Evolutionary conservation across 352 stramenopile genomes (phyloP).

Genomic region (Phytophthora macrochlamydospora): DNA sequence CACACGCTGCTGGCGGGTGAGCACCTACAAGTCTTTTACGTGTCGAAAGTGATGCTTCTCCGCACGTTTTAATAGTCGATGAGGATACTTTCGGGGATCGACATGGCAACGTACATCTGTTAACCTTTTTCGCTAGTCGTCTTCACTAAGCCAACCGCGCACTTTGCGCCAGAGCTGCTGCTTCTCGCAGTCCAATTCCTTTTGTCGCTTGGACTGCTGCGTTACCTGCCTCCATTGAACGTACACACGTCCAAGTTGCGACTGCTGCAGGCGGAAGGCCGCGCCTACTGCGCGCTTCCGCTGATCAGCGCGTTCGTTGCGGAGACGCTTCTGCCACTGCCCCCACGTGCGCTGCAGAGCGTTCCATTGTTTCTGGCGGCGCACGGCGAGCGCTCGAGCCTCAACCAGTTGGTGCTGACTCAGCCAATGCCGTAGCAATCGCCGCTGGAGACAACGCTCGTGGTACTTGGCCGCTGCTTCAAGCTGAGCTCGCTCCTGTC

Average conservation of each 20-base stretch:
- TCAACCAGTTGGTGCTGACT: constrained; percentile 20
- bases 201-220: constrained; percentile 29
- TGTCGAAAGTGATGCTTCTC: too few species aligned
- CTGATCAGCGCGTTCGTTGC: constrained; percentile 14
- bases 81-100: background rate
- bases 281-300: constrained; percentile 10
- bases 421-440: constrained; percentile 22
- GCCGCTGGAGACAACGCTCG: constrained; percentile 13
- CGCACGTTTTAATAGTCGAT: too few species aligned
- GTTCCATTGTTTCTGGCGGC: constrained; percentile 43
- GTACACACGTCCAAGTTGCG: constrained; percentile 29
- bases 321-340: constrained; percentile 31
- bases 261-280: constrained; percentile 7
- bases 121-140: constrained; percentile 4
- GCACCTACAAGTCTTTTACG: too few species aligned
- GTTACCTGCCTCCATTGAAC: constrained; percentile 35
- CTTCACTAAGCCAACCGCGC: constrained; percentile 62
- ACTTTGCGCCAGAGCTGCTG: constrained; percentile 67
- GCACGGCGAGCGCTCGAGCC: constrained; percentile 28
- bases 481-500: constrained; percentile 28
- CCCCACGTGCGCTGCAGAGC: constrained; percentile 27
- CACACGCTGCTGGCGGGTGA: too few species aligned
- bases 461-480: constrained; percentile 28
- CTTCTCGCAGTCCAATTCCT: constrained; percentile 51
- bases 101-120: background rate